Evolutionary conservation across 176 grass and related monocot genomes (phyloP), one percentile per base, ranked within the genome.

Genomic region (Thinopyrum elongatum): DNA sequence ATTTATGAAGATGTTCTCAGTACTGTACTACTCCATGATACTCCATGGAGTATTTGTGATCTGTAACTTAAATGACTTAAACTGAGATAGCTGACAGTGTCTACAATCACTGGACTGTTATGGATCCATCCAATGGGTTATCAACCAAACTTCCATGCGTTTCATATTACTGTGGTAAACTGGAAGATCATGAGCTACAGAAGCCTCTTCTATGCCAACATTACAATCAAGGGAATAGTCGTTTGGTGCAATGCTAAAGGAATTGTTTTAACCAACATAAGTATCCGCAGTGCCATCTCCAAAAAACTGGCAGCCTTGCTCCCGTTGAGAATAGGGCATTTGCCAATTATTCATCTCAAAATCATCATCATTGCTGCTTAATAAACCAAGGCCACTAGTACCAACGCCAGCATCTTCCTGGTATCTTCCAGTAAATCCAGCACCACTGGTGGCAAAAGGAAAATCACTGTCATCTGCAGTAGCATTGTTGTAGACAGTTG

Each of bases 291-390:
- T 78, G 82, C 94, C 90, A 41, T 85, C 70, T 25, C 91, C 92
- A 86, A 99, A 93, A 90, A 99, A 94, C 62, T 96, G 97, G 80
- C 86, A 98, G 16, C 80, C 91, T 72, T 89, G 83, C 51, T 76
- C 90, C 27, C 86, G 84, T 77, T 88, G 86, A 60, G 82, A 57
- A 80, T 84, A 88, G 75, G 80, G 90, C 78, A 95, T 94, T 34
- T 77, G 87, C 91, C 92, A 95, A 26, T 88, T 70, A 75, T 84
- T 90, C 8, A 93, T 90, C 10, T 83, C 97, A 92, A 90, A 96
- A 84, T 94, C 94, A 91, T 89, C 87, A 69, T 74, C 72, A 77
- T 91, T 94, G 62, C 10, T 92, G 70, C 65, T 92, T 76, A 93
- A 96, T 74, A 91, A 80, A 81, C 85, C 89, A 84, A 94, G 77